phyloP scores from a whole-genome alignment of 2,329 filamentous ascomycete genomes.

The Pyricularia grisea region DNA sequence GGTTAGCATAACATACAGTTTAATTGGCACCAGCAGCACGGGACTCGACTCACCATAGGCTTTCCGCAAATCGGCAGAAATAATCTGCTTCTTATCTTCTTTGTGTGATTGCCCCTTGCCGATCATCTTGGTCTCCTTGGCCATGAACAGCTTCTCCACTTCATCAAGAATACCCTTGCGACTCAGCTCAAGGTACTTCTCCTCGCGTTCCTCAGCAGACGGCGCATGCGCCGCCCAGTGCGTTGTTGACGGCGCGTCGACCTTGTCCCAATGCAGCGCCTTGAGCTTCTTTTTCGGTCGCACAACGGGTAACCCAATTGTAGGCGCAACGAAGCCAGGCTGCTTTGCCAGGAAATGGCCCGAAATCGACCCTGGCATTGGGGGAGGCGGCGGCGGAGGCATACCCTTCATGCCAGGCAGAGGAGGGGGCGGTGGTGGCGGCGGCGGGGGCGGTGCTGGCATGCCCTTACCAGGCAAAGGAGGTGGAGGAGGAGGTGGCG shows the following conservation, averaged over 20 bases:
- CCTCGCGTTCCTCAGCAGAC: constrained; percentile 81
- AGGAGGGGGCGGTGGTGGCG: constrained; percentile 30
- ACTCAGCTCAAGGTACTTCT: constrained; percentile 89
- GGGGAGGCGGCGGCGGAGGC: constrained; percentile 39
- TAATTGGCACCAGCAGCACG: not conserved
- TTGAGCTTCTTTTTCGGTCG: constrained; percentile 99
- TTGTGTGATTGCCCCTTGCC: constrained; percentile 65
- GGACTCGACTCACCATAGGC: constrained; percentile 56
- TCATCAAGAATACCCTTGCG: constrained; percentile 94
- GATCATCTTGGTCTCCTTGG: constrained; percentile 89
- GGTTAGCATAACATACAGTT: not conserved
- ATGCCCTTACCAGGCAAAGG: constrained; percentile 26
- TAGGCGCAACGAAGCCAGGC: constrained; percentile 43
- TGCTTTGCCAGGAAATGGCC: constrained; percentile 68
- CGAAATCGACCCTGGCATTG: constrained; percentile 59
- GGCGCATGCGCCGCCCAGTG: constrained; percentile 85
- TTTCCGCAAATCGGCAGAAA: constrained; percentile 81
- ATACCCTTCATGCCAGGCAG: constrained; percentile 29
- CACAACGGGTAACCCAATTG: constrained; percentile 66
- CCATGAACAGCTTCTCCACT: constrained; percentile 94
- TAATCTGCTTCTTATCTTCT: constrained; percentile 95
- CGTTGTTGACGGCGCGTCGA: constrained; percentile 82
- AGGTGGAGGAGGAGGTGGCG: constrained; percentile 24
- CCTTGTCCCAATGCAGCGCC: constrained; percentile 98
- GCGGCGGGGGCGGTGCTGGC: constrained; percentile 25